Base-by-base conservation (phyloP, 139 green algal species). In the Coccomyxa sp. region DNA sequence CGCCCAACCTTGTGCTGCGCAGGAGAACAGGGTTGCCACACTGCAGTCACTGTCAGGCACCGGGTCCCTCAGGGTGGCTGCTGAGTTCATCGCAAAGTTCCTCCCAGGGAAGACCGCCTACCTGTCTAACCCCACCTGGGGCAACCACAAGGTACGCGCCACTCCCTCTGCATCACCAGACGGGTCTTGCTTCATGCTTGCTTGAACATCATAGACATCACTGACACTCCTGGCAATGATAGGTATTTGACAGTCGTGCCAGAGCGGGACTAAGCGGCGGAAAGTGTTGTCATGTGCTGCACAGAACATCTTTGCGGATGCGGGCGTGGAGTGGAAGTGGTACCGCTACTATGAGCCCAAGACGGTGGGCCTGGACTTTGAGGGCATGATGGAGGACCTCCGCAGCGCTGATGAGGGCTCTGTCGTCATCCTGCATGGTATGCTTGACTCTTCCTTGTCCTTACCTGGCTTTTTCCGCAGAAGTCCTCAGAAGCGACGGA, bases 341-440 rank as follows among this genome's bases (percentile, higher is more conserved):
- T 99, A 99, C 91, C 76, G 84, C 37, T 99, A 99, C 90, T 99
- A 97, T 86, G 91, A 99, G 78, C 81, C 90, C 8, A 88, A 93
- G 54, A 98, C 95, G 4, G 83, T 97, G 6, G 96, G 95, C 34
- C 90, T 99, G 31, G 95, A 99, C 91, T 97, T 97, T 86, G 90
- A 92, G 33, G 96, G 96, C 81, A 94, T 99, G 92, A 84, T 92
- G 55, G 92, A 86, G 50, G 96, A 99, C 87, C 85, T 99, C 27
- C 71, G 88, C 58, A 81, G 69, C 7, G 96, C 96, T 4, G 95
- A 95, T 8, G 87, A 95, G 6, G 96, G 95, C 36, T 96, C 90
- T 40, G 85, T 99, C 55, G 87, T 99, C 69, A 58, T 99, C 69
- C 89, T 99, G 77, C 96, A 99, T 86, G 96, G 92, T 88, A 71